Conservation (phyloP, 2,329 filamentous ascomycete species). For the Diplodia seriata region DNA sequence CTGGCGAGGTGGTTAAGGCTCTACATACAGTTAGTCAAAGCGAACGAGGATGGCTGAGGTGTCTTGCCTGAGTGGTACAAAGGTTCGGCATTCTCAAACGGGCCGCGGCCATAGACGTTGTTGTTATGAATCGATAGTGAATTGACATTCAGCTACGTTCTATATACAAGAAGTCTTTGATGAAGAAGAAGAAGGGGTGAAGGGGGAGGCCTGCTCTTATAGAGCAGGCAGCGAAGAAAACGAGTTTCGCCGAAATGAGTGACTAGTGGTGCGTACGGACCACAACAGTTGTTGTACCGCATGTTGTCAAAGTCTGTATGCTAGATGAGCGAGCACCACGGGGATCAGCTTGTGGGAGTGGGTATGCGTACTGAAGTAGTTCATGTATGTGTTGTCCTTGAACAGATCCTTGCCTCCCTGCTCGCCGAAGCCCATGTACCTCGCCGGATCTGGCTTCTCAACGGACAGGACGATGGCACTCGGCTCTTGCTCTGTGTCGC, state of each 20-base stretch:
- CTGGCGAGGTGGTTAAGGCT: constrained; percentile 41
- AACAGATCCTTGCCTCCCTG: constrained; percentile 48
- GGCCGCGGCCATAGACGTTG: constrained; percentile 46
- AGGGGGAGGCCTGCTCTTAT: too few relatives aligned
- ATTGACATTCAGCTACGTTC: too few relatives aligned
- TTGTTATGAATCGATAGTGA: too few relatives aligned
- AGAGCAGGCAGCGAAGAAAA: too few relatives aligned
- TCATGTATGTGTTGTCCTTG: constrained; percentile 48
- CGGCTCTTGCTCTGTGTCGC: too few relatives aligned
- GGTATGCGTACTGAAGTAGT: constrained; percentile 45
- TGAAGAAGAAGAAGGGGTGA: too few relatives aligned
- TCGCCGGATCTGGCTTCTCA: constrained; percentile 41
- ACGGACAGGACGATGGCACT: constrained; percentile 32
- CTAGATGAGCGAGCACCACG: neutral
- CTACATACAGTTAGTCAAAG: too few relatives aligned
- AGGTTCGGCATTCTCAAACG: constrained; percentile 43
- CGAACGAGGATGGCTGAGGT: too few relatives aligned
- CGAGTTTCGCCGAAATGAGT: too few relatives aligned
- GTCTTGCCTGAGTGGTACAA: constrained; percentile 43
- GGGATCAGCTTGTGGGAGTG: too few relatives aligned
- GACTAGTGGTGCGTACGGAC: too few relatives aligned
- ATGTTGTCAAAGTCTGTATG: constrained; percentile 47
- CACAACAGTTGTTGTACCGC: constrained; percentile 47
- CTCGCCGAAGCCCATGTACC: constrained; percentile 49
- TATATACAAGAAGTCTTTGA: too few relatives aligned